These are phyloP conservation scores for Bacidia gigantensis DNA, from an alignment of 495 filamentous ascomycete species.

Conservation along the genomic window DNA sequence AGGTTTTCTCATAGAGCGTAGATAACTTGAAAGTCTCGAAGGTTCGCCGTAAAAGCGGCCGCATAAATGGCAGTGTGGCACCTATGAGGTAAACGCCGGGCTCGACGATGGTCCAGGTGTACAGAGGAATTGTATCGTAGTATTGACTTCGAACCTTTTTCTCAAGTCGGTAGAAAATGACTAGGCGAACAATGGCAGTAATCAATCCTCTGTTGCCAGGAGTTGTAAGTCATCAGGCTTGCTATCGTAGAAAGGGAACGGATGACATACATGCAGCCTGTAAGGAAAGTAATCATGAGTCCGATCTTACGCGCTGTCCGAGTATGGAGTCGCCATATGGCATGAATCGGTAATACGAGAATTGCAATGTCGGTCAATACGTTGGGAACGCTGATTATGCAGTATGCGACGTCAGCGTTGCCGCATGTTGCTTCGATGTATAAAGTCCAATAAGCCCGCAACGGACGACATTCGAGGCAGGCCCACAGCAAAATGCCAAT, in stretches of 20 bases:
- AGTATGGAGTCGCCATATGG: conserved; percentile 17
- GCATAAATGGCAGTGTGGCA: conserved; percentile 28
- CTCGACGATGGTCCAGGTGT: conserved; percentile 30
- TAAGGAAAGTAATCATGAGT: conserved; percentile 23
- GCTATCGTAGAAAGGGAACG: not conserved
- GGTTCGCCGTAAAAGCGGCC: conserved; percentile 20
- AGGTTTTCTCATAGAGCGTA: not conserved
- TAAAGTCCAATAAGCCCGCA: conserved; percentile 8
- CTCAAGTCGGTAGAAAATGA: conserved; percentile 19
- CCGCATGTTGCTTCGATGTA: conserved; percentile 1
- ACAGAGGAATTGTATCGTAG: conserved; percentile 17
- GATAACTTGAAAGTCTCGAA: not conserved
- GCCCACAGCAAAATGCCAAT: conserved; percentile 7
- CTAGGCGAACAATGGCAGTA: conserved; percentile 21
- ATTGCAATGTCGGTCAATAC: conserved; percentile 13
- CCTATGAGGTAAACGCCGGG: conserved; percentile 30
- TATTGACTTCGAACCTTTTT: conserved; percentile 16
- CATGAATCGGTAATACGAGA: conserved; percentile 11
- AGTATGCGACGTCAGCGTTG: conserved; percentile 6
- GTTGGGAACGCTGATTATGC: conserved; percentile 11
- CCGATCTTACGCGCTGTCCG: conserved; percentile 21
- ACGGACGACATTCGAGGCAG: conserved; percentile 11
- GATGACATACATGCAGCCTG: conserved; percentile 21
- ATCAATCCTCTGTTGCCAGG: conserved; percentile 17
- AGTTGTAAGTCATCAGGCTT: not conserved